A percentile compares a stretch with the other conserved stretches of the same genome.
Conservation (phyloP, 108 stramenopile species). For the Fragilaria crotonensis region DNA sequence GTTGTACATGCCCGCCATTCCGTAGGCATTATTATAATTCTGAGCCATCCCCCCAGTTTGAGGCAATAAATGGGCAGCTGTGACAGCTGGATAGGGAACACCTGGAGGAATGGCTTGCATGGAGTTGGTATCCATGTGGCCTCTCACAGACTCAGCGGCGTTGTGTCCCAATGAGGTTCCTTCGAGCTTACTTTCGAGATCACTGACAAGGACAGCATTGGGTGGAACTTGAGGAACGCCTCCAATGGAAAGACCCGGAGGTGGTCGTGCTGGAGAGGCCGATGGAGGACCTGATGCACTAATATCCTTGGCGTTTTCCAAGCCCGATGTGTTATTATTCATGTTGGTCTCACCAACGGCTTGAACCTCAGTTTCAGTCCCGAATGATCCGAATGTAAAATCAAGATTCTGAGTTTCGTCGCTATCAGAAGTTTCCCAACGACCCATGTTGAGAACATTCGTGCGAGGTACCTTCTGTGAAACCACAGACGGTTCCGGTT, state of each 20-base stretch:
- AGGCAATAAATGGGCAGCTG: no score
- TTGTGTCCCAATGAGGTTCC: slow-evolving; percentile 33
- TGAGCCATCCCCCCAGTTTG: no score
- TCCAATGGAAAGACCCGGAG: slow-evolving; percentile 74
- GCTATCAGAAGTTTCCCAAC: slow-evolving; percentile 69
- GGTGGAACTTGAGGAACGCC: slow-evolving; percentile 83
- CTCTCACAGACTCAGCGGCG: slow-evolving; percentile 7
- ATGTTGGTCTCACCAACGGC: slow-evolving; percentile 15
- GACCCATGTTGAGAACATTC: slow-evolving; percentile 81
- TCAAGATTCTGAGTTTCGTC: slow-evolving; percentile 63
- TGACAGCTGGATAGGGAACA: no score
- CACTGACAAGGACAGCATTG: slow-evolving; percentile 72
- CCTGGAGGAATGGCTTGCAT: no score
- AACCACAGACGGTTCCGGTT: slow-evolving; percentile 18
- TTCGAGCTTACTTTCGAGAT: slow-evolving; percentile 78
- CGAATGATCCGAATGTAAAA: slow-evolving; percentile 85
- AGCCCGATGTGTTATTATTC: slow-evolving; percentile 3
- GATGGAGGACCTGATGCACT: no score
- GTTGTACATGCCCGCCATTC: no score
- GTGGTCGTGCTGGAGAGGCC: slow-evolving; percentile 79
- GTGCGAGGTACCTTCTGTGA: slow-evolving; percentile 20
- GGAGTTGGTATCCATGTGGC: no score
- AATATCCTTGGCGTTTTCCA: no score
- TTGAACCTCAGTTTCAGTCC: slow-evolving; percentile 34
- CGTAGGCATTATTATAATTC: no score